These are phyloP conservation scores for Carex scoparia DNA, from an alignment of 176 grass and related monocot genomes.

Conservation along the genomic window DNA sequence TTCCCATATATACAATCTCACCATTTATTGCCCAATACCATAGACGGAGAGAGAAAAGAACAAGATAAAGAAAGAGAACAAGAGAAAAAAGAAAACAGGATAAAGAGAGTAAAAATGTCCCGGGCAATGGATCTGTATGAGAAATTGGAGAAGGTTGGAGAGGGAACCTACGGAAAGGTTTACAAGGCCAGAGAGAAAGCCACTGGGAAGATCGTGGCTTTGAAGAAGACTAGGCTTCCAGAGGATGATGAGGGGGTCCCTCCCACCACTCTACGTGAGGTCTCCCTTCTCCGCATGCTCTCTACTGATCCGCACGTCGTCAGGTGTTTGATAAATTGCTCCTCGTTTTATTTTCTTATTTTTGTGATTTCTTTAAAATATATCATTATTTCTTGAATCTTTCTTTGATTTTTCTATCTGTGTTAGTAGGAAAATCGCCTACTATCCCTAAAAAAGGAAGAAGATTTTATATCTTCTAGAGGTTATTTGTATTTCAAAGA, in stretches of 20 bases:
- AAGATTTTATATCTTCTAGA: background rate
- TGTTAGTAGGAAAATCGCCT: too few relatives aligned
- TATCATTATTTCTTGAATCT: slow-evolving; percentile 5
- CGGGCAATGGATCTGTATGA: slow-evolving; percentile 96
- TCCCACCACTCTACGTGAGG: slow-evolving; percentile 93
- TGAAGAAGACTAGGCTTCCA: slow-evolving; percentile 96
- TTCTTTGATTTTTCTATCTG: slow-evolving; percentile 3
- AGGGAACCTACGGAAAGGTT: slow-evolving; percentile 99
- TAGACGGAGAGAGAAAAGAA: background rate
- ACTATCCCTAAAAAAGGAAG: too few relatives aligned
- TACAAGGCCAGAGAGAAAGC: slow-evolving; percentile 97
- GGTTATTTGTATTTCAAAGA: background rate
- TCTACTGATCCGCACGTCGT: slow-evolving; percentile 80
- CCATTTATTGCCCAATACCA: background rate
- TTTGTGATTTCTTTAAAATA: background rate
- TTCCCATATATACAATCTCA: slow-evolving; percentile 4
- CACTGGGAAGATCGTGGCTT: slow-evolving; percentile 84
- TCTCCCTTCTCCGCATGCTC: slow-evolving; percentile 96
- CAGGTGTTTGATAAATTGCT: slow-evolving; percentile 26
- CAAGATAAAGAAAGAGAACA: background rate
- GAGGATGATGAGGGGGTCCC: slow-evolving; percentile 99
- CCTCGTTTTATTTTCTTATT: background rate
- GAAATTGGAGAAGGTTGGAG: slow-evolving; percentile 99
- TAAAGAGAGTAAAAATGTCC: slow-evolving; percentile 14
- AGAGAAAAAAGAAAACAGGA: background rate